These are phyloP conservation scores for Saccharomyces hybrid DNA, from an alignment of 1,139 yeast genomes.

Conservation along the genomic window DNA sequence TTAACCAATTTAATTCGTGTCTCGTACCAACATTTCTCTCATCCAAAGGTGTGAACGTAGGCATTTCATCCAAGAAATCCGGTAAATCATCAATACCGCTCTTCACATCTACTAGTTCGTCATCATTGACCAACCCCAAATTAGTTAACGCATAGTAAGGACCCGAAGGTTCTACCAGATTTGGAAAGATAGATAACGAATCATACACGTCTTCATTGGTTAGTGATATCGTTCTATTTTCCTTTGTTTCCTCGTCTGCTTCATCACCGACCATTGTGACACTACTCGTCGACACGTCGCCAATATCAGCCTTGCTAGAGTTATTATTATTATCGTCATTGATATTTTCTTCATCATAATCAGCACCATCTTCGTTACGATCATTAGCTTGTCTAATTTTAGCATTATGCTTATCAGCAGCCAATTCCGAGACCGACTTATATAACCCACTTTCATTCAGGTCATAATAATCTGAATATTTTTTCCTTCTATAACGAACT, in stretches of 20 bases:
- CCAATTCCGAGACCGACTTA: constrained; percentile 19
- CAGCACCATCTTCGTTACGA: constrained; percentile 5
- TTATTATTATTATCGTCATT: not conserved
- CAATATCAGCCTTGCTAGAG: not conserved
- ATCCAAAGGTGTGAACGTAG: constrained; percentile 28
- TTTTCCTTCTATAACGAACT: constrained; percentile 51
- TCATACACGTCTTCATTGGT: constrained; percentile 61
- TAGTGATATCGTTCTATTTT: constrained; percentile 37
- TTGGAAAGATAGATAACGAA: constrained; percentile 58
- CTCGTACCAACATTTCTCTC: constrained; percentile 48
- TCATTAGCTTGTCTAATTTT: not conserved
- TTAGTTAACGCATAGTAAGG: constrained; percentile 45
- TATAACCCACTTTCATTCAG: constrained; percentile 29
- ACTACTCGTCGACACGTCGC: not conserved
- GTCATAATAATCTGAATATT: constrained; percentile 43
- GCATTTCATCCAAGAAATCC: constrained; percentile 26
- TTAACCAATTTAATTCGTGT: constrained; percentile 64
- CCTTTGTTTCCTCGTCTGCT: constrained; percentile 13
- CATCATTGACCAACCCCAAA: constrained; percentile 49
- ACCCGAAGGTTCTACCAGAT: constrained; percentile 60
- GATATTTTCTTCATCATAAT: constrained; percentile 6
- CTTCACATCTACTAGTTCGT: constrained; percentile 40
- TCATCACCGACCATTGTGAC: not conserved
- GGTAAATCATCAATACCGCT: constrained; percentile 38
- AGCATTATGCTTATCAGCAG: constrained; percentile 8